A percentile compares a stretch with the other conserved stretches of the same genome.
phyloP scores from a whole-genome alignment of 345 rosid species.

The Theobroma cacao region DNA sequence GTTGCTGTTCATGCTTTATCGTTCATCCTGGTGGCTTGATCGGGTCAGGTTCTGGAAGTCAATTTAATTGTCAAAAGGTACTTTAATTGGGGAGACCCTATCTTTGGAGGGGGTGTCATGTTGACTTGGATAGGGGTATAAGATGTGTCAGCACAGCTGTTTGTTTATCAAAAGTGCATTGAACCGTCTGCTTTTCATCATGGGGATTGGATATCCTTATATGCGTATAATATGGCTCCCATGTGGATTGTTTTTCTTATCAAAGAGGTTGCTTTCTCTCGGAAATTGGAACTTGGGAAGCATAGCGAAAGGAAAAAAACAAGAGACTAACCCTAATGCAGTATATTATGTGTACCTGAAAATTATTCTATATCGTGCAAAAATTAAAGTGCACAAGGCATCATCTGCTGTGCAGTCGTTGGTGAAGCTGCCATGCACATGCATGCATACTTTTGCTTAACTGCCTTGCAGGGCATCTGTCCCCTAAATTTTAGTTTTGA shows the following conservation, averaged over 20 bases:
- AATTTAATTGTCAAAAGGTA: not conserved
- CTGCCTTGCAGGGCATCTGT: not conserved
- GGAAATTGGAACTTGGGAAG: not conserved
- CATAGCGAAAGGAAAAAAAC: not conserved
- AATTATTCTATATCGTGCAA: not conserved
- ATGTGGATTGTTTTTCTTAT: constrained; percentile 28
- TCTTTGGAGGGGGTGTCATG: constrained; percentile 1
- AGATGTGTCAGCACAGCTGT: constrained; percentile 32
- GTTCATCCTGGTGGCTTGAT: not conserved
- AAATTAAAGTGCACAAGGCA: not conserved
- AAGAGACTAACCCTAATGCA: not conserved
- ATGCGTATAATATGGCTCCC: constrained; percentile 7
- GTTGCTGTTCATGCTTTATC: not conserved
- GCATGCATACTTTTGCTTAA: not conserved
- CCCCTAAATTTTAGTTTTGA: not conserved
- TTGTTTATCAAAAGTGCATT: constrained; percentile 15
- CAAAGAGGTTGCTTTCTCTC: constrained; percentile 12
- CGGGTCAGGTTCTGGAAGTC: not conserved
- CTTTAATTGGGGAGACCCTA: not conserved
- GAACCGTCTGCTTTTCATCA: constrained; percentile 14
- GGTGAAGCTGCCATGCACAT: not conserved
- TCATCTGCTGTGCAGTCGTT: not conserved
- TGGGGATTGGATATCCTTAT: not conserved
- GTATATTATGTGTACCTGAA: not conserved
- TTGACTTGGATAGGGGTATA: constrained; percentile 29